These are phyloP conservation scores for Jackrogersella minutella DNA, from an alignment of 495 filamentous ascomycete genomes.

Conservation along the genomic window DNA sequence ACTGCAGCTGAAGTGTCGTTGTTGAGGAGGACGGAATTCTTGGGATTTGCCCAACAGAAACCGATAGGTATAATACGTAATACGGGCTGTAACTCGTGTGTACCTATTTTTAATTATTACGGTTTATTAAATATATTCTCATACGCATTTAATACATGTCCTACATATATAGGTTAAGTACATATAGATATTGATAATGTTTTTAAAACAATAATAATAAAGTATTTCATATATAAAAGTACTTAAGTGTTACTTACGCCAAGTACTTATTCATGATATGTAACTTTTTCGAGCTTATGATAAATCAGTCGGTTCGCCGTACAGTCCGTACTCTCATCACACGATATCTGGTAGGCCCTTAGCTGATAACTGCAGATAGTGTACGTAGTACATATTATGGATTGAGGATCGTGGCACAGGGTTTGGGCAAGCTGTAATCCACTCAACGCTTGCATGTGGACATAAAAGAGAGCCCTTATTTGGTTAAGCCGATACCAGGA, in stretches of 20 bases:
- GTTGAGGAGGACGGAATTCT: too few species aligned
- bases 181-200: too few species aligned
- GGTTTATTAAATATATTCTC: neutral
- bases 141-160: neutral
- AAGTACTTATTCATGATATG: too few species aligned
- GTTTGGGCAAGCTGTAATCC: constrained; percentile 10
- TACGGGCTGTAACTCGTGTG: neutral
- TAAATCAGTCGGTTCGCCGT: too few species aligned
- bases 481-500: constrained; percentile 9
- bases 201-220: too few species aligned
- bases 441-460: constrained; percentile 27
- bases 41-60: constrained; percentile 8
- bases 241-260: too few species aligned
- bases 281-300: too few species aligned
- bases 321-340: too few species aligned
- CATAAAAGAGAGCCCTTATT: neutral
- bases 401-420: neutral
- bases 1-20: too few species aligned
- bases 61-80: too few species aligned
- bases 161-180: neutral
- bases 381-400: neutral
- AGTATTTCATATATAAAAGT: neutral
- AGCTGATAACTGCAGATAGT: too few species aligned
- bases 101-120: neutral
- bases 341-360: too few species aligned